Evolutionary conservation across 2,329 filamentous ascomycete genomes (phyloP).

Genomic region (Ophiostoma novo-ulmi): DNA sequence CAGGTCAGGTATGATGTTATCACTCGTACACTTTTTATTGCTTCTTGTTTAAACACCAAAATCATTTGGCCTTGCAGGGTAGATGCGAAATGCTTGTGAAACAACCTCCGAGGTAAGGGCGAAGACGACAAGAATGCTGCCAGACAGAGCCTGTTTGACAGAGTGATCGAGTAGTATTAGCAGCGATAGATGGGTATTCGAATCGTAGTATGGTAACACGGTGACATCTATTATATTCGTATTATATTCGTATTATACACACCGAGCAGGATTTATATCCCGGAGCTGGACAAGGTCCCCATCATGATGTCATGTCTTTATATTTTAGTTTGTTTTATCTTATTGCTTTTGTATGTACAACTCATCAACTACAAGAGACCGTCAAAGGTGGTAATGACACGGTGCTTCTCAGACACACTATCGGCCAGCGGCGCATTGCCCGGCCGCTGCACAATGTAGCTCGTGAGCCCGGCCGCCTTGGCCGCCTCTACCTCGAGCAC

Average conservation of each 20-base stretch:
- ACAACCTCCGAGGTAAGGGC: background rate
- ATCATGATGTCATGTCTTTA: background rate
- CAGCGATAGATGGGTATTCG: background rate
- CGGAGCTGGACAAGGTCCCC: background rate
- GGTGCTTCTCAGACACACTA: conserved; percentile 33
- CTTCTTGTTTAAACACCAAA: background rate
- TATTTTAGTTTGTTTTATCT: background rate
- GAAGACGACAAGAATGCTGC: background rate
- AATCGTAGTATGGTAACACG: background rate
- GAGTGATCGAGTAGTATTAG: background rate
- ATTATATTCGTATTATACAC: background rate
- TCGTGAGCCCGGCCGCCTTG: conserved; percentile 57
- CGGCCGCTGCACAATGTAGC: conserved; percentile 58
- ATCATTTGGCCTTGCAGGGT: background rate
- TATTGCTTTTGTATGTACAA: background rate
- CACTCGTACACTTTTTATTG: background rate
- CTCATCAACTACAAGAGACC: conserved; percentile 27
- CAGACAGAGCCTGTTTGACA: conserved; percentile 2
- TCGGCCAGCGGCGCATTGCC: conserved; percentile 62
- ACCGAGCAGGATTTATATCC: background rate
- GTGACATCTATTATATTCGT: background rate
- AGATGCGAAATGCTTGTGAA: background rate
- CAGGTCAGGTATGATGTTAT: background rate
- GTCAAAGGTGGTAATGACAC: conserved; percentile 34
- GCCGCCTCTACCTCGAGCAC: conserved; percentile 63